These are phyloP conservation scores for Fusarium poae DNA, from an alignment of 2,329 filamentous ascomycete genomes.

Conservation along the genomic window DNA sequence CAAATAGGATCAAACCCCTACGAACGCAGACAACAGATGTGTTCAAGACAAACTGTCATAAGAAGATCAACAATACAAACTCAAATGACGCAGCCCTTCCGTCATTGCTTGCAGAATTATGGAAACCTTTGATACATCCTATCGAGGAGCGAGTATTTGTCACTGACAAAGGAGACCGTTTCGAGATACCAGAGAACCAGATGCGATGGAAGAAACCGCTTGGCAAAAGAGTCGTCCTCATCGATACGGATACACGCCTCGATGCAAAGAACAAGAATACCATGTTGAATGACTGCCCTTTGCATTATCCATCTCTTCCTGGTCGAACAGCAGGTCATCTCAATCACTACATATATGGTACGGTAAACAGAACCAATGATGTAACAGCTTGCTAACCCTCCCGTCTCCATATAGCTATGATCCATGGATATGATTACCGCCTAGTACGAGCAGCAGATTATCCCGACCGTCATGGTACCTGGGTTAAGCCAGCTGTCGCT, in stretches of 20 bases:
- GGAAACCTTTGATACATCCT: conserved; percentile 23
- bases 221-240: not conserved
- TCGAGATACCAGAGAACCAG: conserved; percentile 5
- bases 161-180: conserved; percentile 22
- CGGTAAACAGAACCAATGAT: fast-evolving
- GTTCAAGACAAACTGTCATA: not conserved
- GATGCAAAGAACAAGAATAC: conserved; percentile 4
- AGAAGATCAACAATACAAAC: not conserved
- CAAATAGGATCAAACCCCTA: not conserved
- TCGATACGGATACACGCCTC: conserved; percentile 26
- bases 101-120: conserved; percentile 9
- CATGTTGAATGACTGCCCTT: conserved; percentile 12
- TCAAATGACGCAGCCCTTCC: not conserved
- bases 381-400: not conserved
- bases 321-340: conserved; percentile 28
- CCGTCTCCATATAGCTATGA: conserved; percentile 42
- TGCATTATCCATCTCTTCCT: not conserved
- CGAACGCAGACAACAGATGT: not conserved
- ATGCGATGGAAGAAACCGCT: conserved; percentile 22
- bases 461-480: conserved; percentile 59
- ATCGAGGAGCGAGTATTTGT: conserved; percentile 13
- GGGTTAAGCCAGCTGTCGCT: conserved; percentile 59
- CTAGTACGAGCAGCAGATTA: conserved; percentile 59
- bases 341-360: conserved; percentile 46
- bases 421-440: conserved; percentile 65